Evolutionary conservation across 2,329 filamentous ascomycete genomes (phyloP).

Genomic region (Capronia americana): DNA sequence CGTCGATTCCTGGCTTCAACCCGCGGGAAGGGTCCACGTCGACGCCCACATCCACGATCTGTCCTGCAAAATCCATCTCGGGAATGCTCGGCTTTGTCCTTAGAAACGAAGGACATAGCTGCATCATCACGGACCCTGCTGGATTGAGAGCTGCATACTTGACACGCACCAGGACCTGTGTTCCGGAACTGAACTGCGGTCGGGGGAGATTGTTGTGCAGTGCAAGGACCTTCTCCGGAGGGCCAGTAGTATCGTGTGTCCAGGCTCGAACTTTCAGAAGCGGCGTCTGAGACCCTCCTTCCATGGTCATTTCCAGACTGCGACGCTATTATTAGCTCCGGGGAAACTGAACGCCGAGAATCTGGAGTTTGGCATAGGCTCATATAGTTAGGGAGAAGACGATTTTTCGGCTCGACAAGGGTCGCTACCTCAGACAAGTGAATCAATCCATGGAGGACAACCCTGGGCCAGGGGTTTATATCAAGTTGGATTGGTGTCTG

Average conservation of each 20-base stretch:
- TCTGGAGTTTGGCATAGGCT: neutral
- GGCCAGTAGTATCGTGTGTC: constrained; percentile 2
- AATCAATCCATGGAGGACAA: neutral
- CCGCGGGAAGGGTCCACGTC: neutral
- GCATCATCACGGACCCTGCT: constrained; percentile 18
- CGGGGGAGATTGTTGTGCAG: neutral
- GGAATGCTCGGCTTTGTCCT: constrained; percentile 15
- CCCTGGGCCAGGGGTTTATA: too few relatives aligned
- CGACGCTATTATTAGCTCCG: neutral
- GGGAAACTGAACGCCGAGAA: neutral
- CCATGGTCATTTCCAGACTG: neutral
- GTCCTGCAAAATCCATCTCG: constrained; percentile 19
- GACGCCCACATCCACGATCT: constrained; percentile 7
- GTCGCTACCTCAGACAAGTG: neutral
- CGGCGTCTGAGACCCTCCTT: neutral
- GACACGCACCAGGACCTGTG: constrained; percentile 7
- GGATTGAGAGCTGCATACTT: constrained; percentile 15
- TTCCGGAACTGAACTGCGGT: neutral
- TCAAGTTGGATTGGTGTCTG: neutral
- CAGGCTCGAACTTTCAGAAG: constrained; percentile 9
- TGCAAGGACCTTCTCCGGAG: constrained; percentile 6
- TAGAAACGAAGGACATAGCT: constrained; percentile 14
- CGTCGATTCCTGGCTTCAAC: neutral
- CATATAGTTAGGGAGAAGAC: neutral
- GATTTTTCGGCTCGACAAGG: neutral